phyloP scores from a whole-genome alignment of 306 rosid genomes.

The Boehmeria nivea region DNA sequence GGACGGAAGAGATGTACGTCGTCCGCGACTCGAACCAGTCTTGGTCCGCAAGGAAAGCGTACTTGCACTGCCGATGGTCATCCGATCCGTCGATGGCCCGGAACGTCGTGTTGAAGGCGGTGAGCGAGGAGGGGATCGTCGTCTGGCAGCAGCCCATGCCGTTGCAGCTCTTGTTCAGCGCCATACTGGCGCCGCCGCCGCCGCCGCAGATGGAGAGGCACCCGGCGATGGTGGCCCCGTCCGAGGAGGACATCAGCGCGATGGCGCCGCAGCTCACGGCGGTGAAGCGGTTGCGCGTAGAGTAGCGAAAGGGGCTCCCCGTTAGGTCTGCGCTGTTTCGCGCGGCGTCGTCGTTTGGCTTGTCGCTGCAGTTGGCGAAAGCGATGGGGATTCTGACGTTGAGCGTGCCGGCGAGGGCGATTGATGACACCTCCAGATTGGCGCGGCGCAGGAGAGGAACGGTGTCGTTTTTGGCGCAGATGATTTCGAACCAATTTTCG shows the following conservation, averaged over 20 bases:
- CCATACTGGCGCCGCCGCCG: not conserved
- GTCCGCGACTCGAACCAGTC: not conserved
- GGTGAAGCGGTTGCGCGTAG: slow-evolving; percentile 1
- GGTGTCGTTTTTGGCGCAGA: not conserved
- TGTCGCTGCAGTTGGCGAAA: not conserved
- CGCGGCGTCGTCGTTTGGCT: not conserved
- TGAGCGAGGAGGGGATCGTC: slow-evolving; percentile 1
- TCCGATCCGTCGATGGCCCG: not conserved
- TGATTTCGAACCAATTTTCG: slow-evolving; percentile 1
- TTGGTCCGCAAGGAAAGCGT: not conserved
- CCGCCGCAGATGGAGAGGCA: not conserved
- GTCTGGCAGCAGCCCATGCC: slow-evolving; percentile 6
- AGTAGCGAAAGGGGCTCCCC: slow-evolving; percentile 4
- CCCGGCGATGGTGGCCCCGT: not conserved
- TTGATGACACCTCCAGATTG: not conserved
- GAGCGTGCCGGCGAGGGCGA: not conserved
- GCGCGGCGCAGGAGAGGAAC: not conserved
- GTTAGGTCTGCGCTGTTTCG: not conserved
- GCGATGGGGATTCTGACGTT: not conserved
- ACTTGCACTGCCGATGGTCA: too few species aligned
- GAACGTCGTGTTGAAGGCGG: not conserved
- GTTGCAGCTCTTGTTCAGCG: slow-evolving; percentile 3
- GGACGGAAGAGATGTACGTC: not conserved
- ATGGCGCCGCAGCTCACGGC: slow-evolving; percentile 7
- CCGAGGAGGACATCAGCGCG: not conserved